Evolutionary conservation across 2,329 filamentous ascomycete species (phyloP), one percentile per base, ranked within the genome.

Genomic region (Arthrobotrys megalospora): DNA sequence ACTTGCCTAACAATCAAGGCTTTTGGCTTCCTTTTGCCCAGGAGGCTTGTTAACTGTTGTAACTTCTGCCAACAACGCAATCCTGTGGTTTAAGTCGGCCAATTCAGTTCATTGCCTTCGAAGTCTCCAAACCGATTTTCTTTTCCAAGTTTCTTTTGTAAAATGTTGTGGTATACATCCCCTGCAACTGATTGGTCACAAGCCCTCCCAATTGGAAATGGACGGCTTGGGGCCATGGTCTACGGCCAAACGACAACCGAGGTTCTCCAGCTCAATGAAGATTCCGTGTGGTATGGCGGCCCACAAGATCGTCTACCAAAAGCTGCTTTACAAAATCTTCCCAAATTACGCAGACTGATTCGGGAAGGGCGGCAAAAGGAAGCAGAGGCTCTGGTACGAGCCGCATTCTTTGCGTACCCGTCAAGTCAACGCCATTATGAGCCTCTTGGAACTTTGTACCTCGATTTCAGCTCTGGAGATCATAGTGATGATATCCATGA

Each of bases 201-300:
- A 72, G 85, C 85, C 28, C 82, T 88, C 0, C 86, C 86, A 1
- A 83, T 88, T 60, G 86, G 87, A 8, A 88, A 88, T 80, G 87
- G 87, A 21, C 84, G 86, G 58, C 81, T 86, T 0, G 85, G 85
- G 4, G 84, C 83, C 12, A 87, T 87, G 86, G 81, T 87, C 8
- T 85, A 86, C 81, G 86, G 86, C 28, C 83, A 85, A 24, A 85
- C 85, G 3, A 80, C 82, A 34, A 85, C 83, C 3, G 86, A 88
- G 76, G 81, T 85, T 12, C 80, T 87, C 3, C 84, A 85, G 53
- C 81, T 88, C 32, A 88, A 87, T 62, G 86, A 87, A 79, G 85
- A 87, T 76, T 86, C 85, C 1, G 83, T 86, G 1, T 86, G 85
- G 85, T 86, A 86, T 80, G 86, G 86, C 66, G 85, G 85, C 10